Evolutionary conservation across 2,329 filamentous ascomycete species (phyloP).

Genomic region (Colletotrichum sidae): DNA sequence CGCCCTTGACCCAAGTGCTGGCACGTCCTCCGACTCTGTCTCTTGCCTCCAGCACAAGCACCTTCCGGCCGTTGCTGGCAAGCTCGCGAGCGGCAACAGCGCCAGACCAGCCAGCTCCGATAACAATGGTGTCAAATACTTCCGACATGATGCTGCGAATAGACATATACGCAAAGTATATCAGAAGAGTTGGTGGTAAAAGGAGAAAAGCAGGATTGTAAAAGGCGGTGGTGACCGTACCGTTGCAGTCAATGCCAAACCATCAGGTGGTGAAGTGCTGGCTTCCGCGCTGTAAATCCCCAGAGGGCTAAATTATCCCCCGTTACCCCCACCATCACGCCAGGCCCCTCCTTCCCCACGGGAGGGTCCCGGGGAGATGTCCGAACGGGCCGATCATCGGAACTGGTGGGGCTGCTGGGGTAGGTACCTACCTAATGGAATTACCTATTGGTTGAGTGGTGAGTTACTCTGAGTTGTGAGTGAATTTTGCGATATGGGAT

Average conservation of each 20-base stretch:
- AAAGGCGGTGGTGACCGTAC: too few relatives aligned
- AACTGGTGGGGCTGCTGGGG: conserved; percentile 16
- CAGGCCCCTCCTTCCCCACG: conserved; percentile 7
- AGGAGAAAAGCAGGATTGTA: too few relatives aligned
- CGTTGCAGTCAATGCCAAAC: too few relatives aligned
- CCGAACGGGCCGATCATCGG: conserved; percentile 36
- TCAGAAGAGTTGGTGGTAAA: background rate
- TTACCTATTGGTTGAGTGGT: too few relatives aligned
- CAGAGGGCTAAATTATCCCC: conserved; percentile 8
- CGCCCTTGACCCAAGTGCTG: conserved; percentile 31
- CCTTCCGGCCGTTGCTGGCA: conserved; percentile 25
- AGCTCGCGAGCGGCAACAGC: conserved; percentile 32
- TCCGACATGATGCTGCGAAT: conserved; percentile 27
- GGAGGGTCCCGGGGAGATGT: conserved; percentile 34
- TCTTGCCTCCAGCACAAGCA: conserved; percentile 35
- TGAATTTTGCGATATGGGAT: too few relatives aligned
- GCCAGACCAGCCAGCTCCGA: conserved; percentile 35
- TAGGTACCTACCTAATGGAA: background rate
- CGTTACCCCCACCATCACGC: conserved; percentile 16
- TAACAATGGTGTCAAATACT: conserved; percentile 32
- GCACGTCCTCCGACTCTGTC: conserved; percentile 36
- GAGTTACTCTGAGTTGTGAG: too few relatives aligned
- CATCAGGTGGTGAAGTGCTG: too few relatives aligned
- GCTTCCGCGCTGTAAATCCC: too few relatives aligned
- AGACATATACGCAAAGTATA: conserved; percentile 14